Evolutionary conservation across 108 stramenopile genomes (phyloP).

Genomic region (Craspedostauros australis): DNA sequence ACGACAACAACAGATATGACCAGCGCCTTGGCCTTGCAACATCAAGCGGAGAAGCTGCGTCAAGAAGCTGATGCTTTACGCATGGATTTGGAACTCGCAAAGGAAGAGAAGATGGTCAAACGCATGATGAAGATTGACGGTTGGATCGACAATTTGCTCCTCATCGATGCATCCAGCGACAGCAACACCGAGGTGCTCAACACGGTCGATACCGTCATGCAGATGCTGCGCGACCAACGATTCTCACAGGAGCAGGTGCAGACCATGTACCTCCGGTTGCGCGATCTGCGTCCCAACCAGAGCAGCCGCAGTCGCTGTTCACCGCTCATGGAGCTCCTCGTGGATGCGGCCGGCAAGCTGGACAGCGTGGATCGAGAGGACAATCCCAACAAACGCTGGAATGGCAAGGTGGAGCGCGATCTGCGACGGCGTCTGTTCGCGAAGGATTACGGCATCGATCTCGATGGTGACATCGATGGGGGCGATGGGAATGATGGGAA

Average conservation of each 20-base stretch:
- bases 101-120: constrained; percentile 33
- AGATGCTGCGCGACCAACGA: constrained; percentile 43
- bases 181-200: constrained; percentile 40
- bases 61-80: constrained; percentile 9
- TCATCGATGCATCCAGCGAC: constrained; percentile 21
- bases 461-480: constrained; percentile 21
- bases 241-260: constrained; percentile 59
- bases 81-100: constrained; percentile 11
- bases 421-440: constrained; percentile 50
- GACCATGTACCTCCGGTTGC: constrained; percentile 61
- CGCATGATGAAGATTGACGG: constrained; percentile 45
- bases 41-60: constrained; percentile 27
- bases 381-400: constrained; percentile 82
- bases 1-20: background rate
- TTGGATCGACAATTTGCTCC: constrained; percentile 54
- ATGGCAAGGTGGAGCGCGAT: constrained; percentile 54
- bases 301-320: constrained; percentile 13
- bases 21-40: background rate
- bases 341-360: constrained; percentile 67
- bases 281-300: constrained; percentile 18
- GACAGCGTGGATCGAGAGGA: constrained; percentile 62
- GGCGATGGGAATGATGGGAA: background rate
- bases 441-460: constrained; percentile 37
- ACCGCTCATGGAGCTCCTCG: constrained; percentile 20
- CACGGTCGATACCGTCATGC: constrained; percentile 48